phyloP scores from a whole-genome alignment of 2,329 filamentous ascomycete species.

The Fusarium verrucosum region DNA sequence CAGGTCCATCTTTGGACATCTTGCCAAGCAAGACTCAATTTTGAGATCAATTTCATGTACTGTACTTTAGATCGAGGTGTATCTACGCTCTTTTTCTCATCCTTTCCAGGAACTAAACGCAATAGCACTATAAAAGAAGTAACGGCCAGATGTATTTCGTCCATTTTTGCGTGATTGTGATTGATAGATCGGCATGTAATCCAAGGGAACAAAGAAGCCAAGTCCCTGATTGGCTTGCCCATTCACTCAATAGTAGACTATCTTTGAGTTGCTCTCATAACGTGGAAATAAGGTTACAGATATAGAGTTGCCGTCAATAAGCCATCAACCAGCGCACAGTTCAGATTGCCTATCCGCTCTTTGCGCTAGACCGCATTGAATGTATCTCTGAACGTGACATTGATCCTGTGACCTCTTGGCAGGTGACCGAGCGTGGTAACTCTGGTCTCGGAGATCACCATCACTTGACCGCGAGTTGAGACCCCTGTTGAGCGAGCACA shows the following conservation, averaged over 20 bases:
- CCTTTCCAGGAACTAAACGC: constrained; percentile 4
- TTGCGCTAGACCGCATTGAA: background rate
- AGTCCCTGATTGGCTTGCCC: background rate
- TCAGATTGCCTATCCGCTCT: background rate
- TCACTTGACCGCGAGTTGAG: constrained; percentile 26
- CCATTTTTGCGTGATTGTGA: background rate
- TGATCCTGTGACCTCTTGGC: constrained; percentile 21
- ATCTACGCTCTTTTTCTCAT: constrained; percentile 29
- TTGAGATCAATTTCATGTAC: constrained; percentile 37
- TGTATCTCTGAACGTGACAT: background rate
- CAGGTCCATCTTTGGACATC: constrained; percentile 24
- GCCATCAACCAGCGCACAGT: background rate
- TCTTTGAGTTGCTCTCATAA: background rate
- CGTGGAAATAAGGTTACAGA: background rate
- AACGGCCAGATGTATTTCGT: constrained; percentile 1
- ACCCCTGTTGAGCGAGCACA: background rate
- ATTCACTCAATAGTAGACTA: background rate
- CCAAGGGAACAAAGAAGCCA: background rate
- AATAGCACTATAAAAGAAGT: constrained; percentile 4
- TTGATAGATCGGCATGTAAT: background rate
- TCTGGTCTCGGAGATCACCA: background rate
- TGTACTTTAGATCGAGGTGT: constrained; percentile 37
- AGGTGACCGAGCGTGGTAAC: constrained; percentile 19
- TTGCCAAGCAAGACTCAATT: constrained; percentile 33
- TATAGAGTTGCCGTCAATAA: background rate